phyloP scores from a whole-genome alignment of 441 rosid genomes.

The Isatis lusitanica region DNA sequence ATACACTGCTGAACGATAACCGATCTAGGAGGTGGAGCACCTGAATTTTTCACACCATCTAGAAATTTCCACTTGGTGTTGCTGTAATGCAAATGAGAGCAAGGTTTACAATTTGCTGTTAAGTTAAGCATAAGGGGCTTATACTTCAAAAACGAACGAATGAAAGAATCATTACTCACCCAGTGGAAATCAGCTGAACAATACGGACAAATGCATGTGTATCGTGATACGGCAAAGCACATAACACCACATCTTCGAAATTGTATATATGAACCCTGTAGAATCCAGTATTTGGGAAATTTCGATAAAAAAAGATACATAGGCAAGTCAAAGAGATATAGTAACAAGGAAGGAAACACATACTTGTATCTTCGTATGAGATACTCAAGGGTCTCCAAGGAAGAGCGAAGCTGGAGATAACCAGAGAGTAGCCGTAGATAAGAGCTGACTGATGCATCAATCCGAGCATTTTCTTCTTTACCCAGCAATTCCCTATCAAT shows the following conservation, averaged over 20 bases:
- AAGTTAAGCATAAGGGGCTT: neutral
- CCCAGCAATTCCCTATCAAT: constrained; percentile 78
- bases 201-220: constrained; percentile 88
- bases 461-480: constrained; percentile 60
- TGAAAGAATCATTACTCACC: constrained; percentile 48
- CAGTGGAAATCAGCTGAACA: constrained; percentile 70
- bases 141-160: neutral
- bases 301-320: too few species aligned
- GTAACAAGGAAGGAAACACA: constrained; percentile 7
- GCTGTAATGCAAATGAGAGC: constrained; percentile 44
- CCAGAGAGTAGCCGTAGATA: constrained; percentile 74
- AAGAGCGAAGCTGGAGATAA: constrained; percentile 63
- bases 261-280: constrained; percentile 83
- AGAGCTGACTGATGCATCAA: constrained; percentile 58
- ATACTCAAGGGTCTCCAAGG: constrained; percentile 86
- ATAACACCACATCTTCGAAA: constrained; percentile 74
- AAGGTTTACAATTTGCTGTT: neutral
- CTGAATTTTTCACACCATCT: constrained; percentile 79
- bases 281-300: constrained; percentile 25
- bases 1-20: constrained; percentile 91
- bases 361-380: constrained; percentile 93
- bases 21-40: constrained; percentile 88
- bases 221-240: constrained; percentile 89
- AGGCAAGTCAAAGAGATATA: neutral
- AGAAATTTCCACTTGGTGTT: constrained; percentile 93